These are phyloP conservation scores for Coffea canephora DNA, from an alignment of 257 asterid genomes.

Conservation along the genomic window DNA sequence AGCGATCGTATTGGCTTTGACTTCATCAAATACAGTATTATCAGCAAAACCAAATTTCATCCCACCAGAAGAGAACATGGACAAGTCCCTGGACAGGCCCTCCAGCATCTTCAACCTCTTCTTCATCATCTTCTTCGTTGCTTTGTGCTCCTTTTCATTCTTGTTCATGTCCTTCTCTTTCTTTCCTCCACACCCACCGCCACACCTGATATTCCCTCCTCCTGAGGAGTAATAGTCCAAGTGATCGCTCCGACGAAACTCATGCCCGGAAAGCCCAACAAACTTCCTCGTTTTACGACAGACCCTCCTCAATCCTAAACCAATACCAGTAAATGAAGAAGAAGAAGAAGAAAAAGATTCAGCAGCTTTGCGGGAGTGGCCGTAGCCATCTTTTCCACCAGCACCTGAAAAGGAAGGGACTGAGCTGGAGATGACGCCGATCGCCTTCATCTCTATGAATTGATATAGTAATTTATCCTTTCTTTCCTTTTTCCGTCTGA, in stretches of 20 bases:
- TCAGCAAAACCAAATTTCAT: constrained; percentile 43
- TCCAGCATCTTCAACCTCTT: constrained; percentile 64
- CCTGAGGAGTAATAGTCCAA: constrained; percentile 47
- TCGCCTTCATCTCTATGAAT: constrained; percentile 11
- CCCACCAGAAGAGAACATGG: constrained; percentile 31
- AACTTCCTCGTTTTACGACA: not conserved
- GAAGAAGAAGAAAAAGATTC: constrained; percentile 12
- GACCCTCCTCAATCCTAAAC: constrained; percentile 4
- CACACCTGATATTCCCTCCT: constrained; percentile 23
- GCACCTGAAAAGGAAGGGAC: not conserved
- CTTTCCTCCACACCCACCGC: constrained; percentile 17
- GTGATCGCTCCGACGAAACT: constrained; percentile 48
- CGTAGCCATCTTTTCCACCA: not conserved
- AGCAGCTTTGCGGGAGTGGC: not conserved
- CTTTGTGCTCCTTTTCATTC: constrained; percentile 28
- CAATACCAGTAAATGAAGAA: constrained; percentile 3
- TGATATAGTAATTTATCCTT: too few relatives aligned
- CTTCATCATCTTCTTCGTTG: constrained; percentile 44
- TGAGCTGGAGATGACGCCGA: constrained; percentile 2
- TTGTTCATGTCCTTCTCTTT: constrained; percentile 24
- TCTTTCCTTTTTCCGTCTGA: not conserved
- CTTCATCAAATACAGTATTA: constrained; percentile 38
- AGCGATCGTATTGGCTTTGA: constrained; percentile 48
- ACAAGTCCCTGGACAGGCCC: constrained; percentile 52
- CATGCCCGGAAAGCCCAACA: constrained; percentile 7